Percentiles rank a stretch among this genome's conserved stretches.
phyloP scores from a whole-genome alignment of 1,284 basidiomycete species.

The Thelephora terrestris region DNA sequence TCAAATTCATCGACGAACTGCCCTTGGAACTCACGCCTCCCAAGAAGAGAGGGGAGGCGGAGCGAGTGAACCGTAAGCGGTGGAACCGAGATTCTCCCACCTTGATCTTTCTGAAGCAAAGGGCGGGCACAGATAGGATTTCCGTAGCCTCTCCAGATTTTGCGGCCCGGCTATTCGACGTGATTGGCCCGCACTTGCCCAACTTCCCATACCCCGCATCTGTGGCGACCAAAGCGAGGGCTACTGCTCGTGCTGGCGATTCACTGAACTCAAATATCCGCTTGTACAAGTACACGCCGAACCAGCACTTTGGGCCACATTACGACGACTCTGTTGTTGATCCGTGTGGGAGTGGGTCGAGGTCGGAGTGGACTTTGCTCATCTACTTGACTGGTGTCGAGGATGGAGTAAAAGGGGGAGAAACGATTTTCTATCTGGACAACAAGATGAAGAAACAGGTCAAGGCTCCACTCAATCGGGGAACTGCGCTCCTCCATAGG shows the following conservation, averaged over 20 bases:
- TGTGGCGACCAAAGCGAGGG: conserved; percentile 22
- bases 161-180: conserved; percentile 40
- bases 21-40: conserved; percentile 62
- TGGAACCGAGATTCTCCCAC: not conserved
- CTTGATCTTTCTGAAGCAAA: not conserved
- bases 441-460: conserved; percentile 43
- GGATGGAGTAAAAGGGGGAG: conserved; percentile 67
- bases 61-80: conserved; percentile 57
- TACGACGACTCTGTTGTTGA: conserved; percentile 66
- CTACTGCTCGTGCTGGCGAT: conserved; percentile 32
- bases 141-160: conserved; percentile 53
- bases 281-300: conserved; percentile 56
- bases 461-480: conserved; percentile 49
- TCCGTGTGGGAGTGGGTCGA: conserved; percentile 36
- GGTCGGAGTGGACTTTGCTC: conserved; percentile 74
- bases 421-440: conserved; percentile 67
- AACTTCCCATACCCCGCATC: conserved; percentile 43
- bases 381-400: conserved; percentile 67
- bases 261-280: conserved; percentile 63
- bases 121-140: conserved; percentile 42
- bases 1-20: conserved; percentile 54
- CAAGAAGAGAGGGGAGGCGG: conserved; percentile 68
- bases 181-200: conserved; percentile 52
- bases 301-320: conserved; percentile 64
- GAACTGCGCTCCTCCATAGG: conserved; percentile 66